Evolutionary conservation across 345 rosid genomes (phyloP).

Genomic region (Durio zibethinus): DNA sequence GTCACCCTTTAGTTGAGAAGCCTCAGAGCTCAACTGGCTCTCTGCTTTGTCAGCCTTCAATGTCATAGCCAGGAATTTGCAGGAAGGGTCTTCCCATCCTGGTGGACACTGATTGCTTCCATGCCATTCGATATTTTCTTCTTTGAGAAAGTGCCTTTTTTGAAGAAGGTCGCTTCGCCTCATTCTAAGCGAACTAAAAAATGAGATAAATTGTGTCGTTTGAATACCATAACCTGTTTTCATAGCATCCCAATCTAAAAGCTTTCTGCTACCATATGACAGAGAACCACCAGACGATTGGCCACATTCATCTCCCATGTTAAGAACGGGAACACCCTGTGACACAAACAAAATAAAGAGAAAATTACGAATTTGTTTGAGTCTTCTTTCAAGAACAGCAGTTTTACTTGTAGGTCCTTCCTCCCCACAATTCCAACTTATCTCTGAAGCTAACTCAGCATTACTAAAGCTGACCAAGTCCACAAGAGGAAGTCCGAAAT

Average conservation of each 20-base stretch:
- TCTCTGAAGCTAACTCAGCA: slow-evolving; percentile 48
- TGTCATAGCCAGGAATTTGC: slow-evolving; percentile 68
- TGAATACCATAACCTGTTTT: slow-evolving; percentile 65
- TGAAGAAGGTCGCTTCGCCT: slow-evolving; percentile 74
- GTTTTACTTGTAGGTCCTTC: slow-evolving; percentile 81
- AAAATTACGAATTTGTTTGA: slow-evolving; percentile 82
- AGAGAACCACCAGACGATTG: slow-evolving; percentile 70
- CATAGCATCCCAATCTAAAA: slow-evolving; percentile 65
- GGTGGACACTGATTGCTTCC: slow-evolving; percentile 69
- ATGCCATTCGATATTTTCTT: slow-evolving; percentile 74
- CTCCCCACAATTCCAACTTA: slow-evolving; percentile 95
- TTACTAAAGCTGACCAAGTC: slow-evolving; percentile 85
- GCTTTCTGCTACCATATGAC: slow-evolving; percentile 45
- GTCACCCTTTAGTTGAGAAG: slow-evolving; percentile 39
- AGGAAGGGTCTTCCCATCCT: slow-evolving; percentile 65
- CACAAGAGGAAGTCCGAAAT: slow-evolving; percentile 76
- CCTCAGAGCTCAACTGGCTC: slow-evolving; percentile 25
- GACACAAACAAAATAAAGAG: slow-evolving; percentile 71
- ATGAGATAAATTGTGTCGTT: slow-evolving; percentile 66
- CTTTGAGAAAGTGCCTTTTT: slow-evolving; percentile 51
- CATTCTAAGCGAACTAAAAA: slow-evolving; percentile 54
- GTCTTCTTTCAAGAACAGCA: slow-evolving; percentile 69
- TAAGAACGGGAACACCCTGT: slow-evolving; percentile 77
- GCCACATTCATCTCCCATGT: slow-evolving; percentile 97
- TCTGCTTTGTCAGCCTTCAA: slow-evolving; percentile 51